Conservation (phyloP, 1,284 basidiomycete genomes). For the Psilocybe mexicana region DNA sequence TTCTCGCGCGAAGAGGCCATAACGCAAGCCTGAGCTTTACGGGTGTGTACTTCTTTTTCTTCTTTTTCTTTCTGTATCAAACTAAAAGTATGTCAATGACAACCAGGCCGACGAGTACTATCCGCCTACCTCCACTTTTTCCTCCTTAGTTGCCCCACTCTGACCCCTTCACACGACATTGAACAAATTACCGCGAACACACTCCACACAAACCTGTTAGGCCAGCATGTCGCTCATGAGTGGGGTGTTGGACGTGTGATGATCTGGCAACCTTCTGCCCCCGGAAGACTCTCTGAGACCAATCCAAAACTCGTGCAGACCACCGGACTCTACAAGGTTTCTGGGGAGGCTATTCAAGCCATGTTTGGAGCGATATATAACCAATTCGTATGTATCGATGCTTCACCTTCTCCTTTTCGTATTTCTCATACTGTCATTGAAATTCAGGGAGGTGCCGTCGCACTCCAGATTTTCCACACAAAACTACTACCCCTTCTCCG, state of each 20-base stretch:
- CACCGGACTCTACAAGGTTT: conserved; percentile 74
- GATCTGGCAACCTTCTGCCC: conserved; percentile 65
- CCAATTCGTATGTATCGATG: conserved; percentile 63
- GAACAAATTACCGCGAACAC: conserved; percentile 54
- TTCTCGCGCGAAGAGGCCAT: conserved; percentile 61
- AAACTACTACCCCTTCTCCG: conserved; percentile 60
- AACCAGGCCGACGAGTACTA: conserved; percentile 69
- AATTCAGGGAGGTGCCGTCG: conserved; percentile 55
- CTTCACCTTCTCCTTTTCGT: not conserved
- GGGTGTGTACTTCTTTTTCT: conserved; percentile 42
- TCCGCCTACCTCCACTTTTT: conserved; percentile 72
- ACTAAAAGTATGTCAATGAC: not conserved
- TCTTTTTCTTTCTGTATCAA: not conserved
- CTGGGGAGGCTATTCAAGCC: conserved; percentile 74
- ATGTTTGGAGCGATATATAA: conserved; percentile 76
- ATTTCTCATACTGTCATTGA: not conserved
- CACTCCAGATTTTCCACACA: conserved; percentile 69
- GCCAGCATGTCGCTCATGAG: conserved; percentile 67
- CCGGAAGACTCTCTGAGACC: conserved; percentile 24
- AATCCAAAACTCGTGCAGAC: conserved; percentile 40
- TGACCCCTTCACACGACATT: conserved; percentile 52
- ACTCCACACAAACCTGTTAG: conserved; percentile 67
- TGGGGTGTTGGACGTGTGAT: conserved; percentile 71
- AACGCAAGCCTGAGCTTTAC: conserved; percentile 71
- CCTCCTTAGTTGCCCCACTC: conserved; percentile 56